phyloP scores from a whole-genome alignment of 2,329 filamentous ascomycete genomes.

The Diaporthe nobilis region DNA sequence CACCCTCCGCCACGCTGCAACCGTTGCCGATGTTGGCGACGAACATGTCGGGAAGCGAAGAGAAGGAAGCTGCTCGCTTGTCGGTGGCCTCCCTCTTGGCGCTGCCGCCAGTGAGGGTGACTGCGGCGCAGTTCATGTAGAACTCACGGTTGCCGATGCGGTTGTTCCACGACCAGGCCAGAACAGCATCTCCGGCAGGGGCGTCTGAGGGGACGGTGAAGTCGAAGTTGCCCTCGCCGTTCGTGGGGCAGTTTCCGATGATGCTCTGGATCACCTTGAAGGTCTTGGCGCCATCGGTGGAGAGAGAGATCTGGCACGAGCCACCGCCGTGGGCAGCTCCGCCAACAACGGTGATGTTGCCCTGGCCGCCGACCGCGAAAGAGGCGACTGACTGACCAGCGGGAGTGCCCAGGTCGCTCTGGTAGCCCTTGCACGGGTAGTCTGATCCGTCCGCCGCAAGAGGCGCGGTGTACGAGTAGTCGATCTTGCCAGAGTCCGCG shows the following conservation, averaged over 20 bases:
- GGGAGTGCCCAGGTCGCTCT: conserved; percentile 62
- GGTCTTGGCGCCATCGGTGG: conserved; percentile 77
- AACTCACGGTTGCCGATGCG: conserved; percentile 83
- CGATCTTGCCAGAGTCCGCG: conserved; percentile 61
- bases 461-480: conserved; percentile 81
- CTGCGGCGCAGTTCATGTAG: conserved; percentile 88
- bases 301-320: conserved; percentile 82
- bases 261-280: conserved; percentile 78
- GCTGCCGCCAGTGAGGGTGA: conserved; percentile 68
- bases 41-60: conserved; percentile 75
- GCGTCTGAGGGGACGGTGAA: conserved; percentile 78
- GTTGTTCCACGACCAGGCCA: conserved; percentile 87
- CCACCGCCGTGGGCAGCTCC: conserved; percentile 77
- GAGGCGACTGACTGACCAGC: conserved; percentile 69
- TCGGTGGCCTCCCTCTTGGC: conserved; percentile 43
- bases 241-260: conserved; percentile 67
- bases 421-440: conserved; percentile 82
- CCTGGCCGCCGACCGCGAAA: conserved; percentile 73
- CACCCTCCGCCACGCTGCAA: conserved; percentile 70
- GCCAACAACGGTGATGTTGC: conserved; percentile 76
- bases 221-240: conserved; percentile 65
- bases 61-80: conserved; percentile 61
- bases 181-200: conserved; percentile 71
- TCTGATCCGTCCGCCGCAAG: conserved; percentile 72
- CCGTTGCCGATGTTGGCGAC: conserved; percentile 75